Conservation (phyloP, 2,329 filamentous ascomycete species). For the Cladosporium sp. region DNA sequence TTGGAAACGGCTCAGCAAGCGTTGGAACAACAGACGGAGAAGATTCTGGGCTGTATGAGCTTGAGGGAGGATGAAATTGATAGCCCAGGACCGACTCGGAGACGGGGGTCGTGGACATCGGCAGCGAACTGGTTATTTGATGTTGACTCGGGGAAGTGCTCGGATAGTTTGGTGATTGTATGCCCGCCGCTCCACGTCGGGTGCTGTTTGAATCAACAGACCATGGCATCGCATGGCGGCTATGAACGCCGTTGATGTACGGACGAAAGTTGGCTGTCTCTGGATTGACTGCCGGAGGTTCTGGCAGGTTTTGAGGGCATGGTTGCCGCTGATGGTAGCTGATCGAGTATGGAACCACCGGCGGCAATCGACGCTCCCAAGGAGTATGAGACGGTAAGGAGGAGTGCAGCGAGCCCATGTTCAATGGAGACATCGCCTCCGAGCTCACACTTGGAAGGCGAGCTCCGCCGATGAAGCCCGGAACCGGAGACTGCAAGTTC, state of each 20-base stretch:
- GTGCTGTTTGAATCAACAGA: conserved; percentile 15
- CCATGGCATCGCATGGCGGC: conserved; percentile 29
- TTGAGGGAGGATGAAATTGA: conserved; percentile 21
- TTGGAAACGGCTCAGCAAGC: conserved; percentile 20
- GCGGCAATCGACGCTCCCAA: conserved; percentile 29
- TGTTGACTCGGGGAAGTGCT: conserved; percentile 2
- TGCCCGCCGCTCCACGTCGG: background rate
- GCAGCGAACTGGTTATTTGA: background rate
- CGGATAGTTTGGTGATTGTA: background rate
- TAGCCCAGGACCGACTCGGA: conserved; percentile 24
- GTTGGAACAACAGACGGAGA: conserved; percentile 21
- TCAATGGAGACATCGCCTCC: conserved; percentile 29
- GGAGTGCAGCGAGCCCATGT: conserved; percentile 32
- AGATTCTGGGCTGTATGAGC: conserved; percentile 21
- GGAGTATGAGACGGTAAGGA: conserved; percentile 30
- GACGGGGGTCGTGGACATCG: background rate
- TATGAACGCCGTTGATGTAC: conserved; percentile 27
- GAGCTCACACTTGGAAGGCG: conserved; percentile 26
- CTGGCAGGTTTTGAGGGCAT: conserved; percentile 18
- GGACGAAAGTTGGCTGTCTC: conserved; percentile 18
- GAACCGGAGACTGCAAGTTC: conserved; percentile 21
- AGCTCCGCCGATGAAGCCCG: conserved; percentile 15
- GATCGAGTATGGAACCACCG: conserved; percentile 18
- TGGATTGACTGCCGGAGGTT: conserved; percentile 23
- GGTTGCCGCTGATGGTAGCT: conserved; percentile 16